Percentiles rank a stretch among this genome's conserved stretches.
Evolutionary conservation across 768 basidiomycete genomes (phyloP).

Genomic region (Chalciporus sphaerocephalus): DNA sequence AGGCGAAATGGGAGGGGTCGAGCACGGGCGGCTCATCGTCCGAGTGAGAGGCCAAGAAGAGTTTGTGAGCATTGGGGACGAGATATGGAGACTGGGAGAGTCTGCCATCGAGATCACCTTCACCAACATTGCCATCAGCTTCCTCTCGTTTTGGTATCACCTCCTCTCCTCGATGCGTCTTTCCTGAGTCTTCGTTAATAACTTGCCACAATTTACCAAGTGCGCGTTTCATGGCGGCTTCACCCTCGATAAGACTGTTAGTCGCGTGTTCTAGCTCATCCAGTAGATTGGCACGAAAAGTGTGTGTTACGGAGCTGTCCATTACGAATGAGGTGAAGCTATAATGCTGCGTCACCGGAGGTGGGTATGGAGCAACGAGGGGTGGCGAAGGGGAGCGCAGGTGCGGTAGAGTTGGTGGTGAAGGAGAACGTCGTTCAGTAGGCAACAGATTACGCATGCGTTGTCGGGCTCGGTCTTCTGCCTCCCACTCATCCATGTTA

Average conservation of each 20-base stretch:
- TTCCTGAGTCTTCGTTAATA: conserved; percentile 65
- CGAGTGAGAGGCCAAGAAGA: conserved; percentile 54
- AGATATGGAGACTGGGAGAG: conserved; percentile 64
- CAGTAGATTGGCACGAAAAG: conserved; percentile 73
- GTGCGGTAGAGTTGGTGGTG: conserved; percentile 71
- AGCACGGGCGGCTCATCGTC: conserved; percentile 44
- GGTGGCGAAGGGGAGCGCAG: conserved; percentile 77
- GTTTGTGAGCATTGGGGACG: conserved; percentile 59
- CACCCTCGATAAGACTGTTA: conserved; percentile 80
- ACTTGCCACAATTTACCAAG: conserved; percentile 80
- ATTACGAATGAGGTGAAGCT: conserved; percentile 82
- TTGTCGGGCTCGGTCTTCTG: conserved; percentile 80
- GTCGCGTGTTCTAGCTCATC: conserved; percentile 81
- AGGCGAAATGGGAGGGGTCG: conserved; percentile 61
- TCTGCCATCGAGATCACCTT: conserved; percentile 37
- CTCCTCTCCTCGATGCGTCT: conserved; percentile 30
- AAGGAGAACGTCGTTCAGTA: conserved; percentile 55
- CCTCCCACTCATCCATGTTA: conserved; percentile 81
- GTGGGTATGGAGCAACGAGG: conserved; percentile 68
- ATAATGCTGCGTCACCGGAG: conserved; percentile 62
- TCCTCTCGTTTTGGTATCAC: conserved; percentile 67
- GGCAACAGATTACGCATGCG: conserved; percentile 68
- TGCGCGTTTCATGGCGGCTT: conserved; percentile 66
- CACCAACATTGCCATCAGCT: conserved; percentile 50
- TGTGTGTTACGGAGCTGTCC: conserved; percentile 79